Evolutionary conservation across 108 stramenopile species (phyloP), one percentile per base, ranked within the genome.

Genomic region (Nannochloropsis oceanica): DNA sequence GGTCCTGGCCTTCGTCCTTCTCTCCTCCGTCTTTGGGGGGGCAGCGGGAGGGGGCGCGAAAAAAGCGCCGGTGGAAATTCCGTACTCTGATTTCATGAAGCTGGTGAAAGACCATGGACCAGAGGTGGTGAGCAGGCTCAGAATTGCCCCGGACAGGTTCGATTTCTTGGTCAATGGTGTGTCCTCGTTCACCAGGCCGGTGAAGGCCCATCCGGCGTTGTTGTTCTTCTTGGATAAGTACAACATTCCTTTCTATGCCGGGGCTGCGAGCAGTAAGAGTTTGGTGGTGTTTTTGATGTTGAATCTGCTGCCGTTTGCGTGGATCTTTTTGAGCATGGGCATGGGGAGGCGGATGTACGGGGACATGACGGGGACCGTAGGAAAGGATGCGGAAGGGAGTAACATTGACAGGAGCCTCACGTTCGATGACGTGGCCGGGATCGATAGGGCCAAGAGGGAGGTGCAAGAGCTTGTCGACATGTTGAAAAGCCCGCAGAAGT

Each of bases 381-480:
- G 87, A 3, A 87, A 87, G 46, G 80, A 84, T 14, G 87, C 87
- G 87, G 82, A 82, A 25, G 83, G 46, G 24, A 44, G 43, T 43
- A 79, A 87, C 43, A 26, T 87, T 18, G 87, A 87, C 50, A 84
- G 50, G 22, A 86, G 85, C 22, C 84, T 89, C 43, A 94, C 94
- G 0, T 97, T 98, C 88, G 88, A 89, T 2, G 95, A 97, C 86
- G 95, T 98, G n/a, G 97, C 96, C 26, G 97, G 97, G 25, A 90
- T 96, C 25, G 95, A 96, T 79, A 44, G 82, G 50, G 91, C 95
- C 25, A 84, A 96, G 44, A 85, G 82, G 22, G 96, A 96, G 86
- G 90, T 98, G 27, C 87, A 80, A 81, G 89, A 89, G 86, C 43
- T 89, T 8, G 89, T 89, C n/a, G 73, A 83, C 27, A 89, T 89